These are phyloP conservation scores for Lipomyces yamanashiensis DNA, from an alignment of 805 yeast species.

Conservation along the genomic window DNA sequence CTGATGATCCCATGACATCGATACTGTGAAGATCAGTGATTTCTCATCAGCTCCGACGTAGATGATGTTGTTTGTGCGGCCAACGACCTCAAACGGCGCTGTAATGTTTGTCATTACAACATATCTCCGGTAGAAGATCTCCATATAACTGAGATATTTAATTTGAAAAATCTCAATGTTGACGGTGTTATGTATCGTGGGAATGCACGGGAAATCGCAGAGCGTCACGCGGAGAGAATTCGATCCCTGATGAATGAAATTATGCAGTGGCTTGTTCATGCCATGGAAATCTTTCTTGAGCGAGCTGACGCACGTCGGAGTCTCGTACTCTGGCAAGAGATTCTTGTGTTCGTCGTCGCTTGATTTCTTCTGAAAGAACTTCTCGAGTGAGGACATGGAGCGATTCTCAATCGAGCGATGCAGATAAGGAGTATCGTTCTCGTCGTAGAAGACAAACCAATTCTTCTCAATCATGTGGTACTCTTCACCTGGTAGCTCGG, in stretches of 20 bases:
- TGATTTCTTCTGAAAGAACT: background rate
- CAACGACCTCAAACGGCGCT: conserved; percentile 33
- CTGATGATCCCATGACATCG: conserved; percentile 29
- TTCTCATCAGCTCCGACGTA: conserved; percentile 30
- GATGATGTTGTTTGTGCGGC: conserved; percentile 27
- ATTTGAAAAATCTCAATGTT: conserved; percentile 28
- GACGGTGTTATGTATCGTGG: conserved; percentile 35
- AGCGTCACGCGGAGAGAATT: conserved; percentile 32
- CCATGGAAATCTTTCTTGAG: background rate
- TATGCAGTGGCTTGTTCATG: background rate
- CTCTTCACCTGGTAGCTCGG: conserved; percentile 18
- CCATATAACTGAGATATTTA: conserved; percentile 18
- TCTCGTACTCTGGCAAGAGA: background rate
- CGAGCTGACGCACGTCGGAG: conserved; percentile 14
- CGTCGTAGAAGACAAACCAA: conserved; percentile 31
- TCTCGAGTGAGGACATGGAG: conserved; percentile 11
- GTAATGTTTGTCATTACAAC: conserved; percentile 31
- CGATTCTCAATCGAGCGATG: conserved; percentile 19
- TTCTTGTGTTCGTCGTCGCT: background rate
- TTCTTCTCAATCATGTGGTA: conserved; percentile 22
- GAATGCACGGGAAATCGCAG: conserved; percentile 35
- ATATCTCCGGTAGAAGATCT: conserved; percentile 26
- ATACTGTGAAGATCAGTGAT: conserved; percentile 24
- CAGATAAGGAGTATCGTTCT: conserved; percentile 22
- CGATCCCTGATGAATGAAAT: conserved; percentile 26